phyloP scores from a whole-genome alignment of 768 basidiomycete species.

The Tylopilus sp. region DNA sequence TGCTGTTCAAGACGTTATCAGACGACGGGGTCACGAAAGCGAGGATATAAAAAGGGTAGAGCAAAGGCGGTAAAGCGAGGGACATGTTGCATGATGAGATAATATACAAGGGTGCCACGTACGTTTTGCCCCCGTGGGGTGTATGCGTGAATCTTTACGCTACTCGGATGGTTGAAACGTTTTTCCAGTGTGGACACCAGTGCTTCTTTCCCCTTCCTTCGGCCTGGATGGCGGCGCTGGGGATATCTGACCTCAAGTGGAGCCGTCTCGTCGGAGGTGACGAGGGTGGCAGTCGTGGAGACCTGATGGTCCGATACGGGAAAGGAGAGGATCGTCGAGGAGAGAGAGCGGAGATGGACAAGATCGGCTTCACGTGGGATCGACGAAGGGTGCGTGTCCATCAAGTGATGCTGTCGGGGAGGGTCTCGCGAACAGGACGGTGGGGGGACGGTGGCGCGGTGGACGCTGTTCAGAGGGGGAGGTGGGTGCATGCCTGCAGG shows the following conservation, averaged over 20 bases:
- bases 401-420: constrained; percentile 22
- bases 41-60: constrained; percentile 7
- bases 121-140: constrained; percentile 40
- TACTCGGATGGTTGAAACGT: constrained; percentile 42
- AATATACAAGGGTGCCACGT: constrained; percentile 18
- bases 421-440: constrained; percentile 22
- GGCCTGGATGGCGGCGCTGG: constrained; percentile 24
- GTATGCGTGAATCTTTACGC: constrained; percentile 41
- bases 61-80: constrained; percentile 12
- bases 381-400: constrained; percentile 22
- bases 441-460: constrained; percentile 18
- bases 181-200: constrained; percentile 38
- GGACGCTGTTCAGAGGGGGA: constrained; percentile 16
- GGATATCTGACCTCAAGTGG: constrained; percentile 30
- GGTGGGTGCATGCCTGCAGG: constrained; percentile 30
- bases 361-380: no score
- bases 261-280: constrained; percentile 29
- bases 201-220: constrained; percentile 36
- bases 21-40: neutral
- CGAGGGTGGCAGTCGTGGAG: constrained; percentile 21
- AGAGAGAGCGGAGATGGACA: constrained; percentile 29
- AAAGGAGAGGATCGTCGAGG: constrained; percentile 34
- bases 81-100: constrained; percentile 22
- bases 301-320: constrained; percentile 31
- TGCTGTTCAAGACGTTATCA: constrained; percentile 40